Evolutionary conservation across 192 early-diverging fungal species (phyloP), one percentile per base, ranked within the genome.

Genomic region (Chytriomyces hyalinus): DNA sequence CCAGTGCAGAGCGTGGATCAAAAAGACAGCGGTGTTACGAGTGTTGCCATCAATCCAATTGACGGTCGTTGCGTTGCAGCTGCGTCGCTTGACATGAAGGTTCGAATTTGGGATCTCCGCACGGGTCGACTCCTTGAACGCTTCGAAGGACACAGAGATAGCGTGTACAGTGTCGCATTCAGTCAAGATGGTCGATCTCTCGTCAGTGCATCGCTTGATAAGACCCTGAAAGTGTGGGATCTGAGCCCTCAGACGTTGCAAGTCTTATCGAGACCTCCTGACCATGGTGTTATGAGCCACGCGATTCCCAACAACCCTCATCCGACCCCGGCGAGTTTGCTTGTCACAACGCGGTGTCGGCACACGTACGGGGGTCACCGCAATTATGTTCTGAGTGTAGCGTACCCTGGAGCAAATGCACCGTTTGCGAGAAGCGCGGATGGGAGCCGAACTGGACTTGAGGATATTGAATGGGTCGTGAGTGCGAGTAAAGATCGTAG

Each of bases 331-430:
- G 75, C 73, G 17, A 77, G 78, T 24, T 43, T 77, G 0, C 24
- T 80, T 20, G 73, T 87, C 49, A 89, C 78, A 17, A 82, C 81
- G 3, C 67, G 71, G 53, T 80, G 78, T 50, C 75, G 87, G 13
- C 86, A 89, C 64, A 83, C 82, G 9, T 90, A 90, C 65, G 79
- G 75, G 15, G 92, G 93, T 11, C 93, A 95, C 74, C 86, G 92
- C 83, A 97, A 99, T 85, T 99, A 96, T 93, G 97, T 99, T 10
- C 87, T 99, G 24, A 96, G 94, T 1, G 97, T 99, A 6, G 96
- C 94, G 0, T 75, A 48, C 61, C 73, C 28, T 67, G 76, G 24
- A 47, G 81, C 20, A 81, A 84, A 24, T 73, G 84, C 80, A 17
- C 46, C 59, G 10, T 75, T 78, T 68, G 79, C 80, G 43, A 43